These are phyloP conservation scores for Nicotiana obtusifolia DNA, from an alignment of 257 asterid species.

Conservation along the genomic window DNA sequence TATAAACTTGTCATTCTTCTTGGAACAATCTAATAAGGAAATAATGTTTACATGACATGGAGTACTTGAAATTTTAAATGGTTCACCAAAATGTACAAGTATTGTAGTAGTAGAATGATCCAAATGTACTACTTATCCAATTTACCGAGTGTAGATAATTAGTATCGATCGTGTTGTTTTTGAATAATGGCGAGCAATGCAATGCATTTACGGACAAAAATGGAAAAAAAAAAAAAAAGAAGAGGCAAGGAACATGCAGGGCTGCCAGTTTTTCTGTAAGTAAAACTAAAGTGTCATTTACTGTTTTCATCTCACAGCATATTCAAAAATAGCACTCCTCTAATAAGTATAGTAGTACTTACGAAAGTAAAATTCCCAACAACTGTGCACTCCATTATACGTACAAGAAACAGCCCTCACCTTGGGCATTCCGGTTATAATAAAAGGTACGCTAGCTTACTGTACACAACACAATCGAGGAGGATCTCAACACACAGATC, in stretches of 20 bases:
- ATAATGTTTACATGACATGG: too few relatives aligned
- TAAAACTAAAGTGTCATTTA: neutral
- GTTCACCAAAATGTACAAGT: too few relatives aligned
- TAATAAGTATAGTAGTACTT: neutral
- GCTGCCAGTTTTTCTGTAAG: neutral
- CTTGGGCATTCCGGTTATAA: neutral
- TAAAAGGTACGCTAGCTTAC: neutral
- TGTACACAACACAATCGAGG: conserved; percentile 8
- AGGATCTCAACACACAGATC: neutral
- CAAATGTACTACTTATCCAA: neutral
- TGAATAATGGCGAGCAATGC: too few relatives aligned
- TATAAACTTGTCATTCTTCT: too few relatives aligned
- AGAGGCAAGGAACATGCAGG: neutral
- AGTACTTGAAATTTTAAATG: too few relatives aligned
- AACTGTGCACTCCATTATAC: neutral
- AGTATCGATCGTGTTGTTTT: too few relatives aligned
- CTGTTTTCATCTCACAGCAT: neutral
- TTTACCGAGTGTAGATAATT: too few relatives aligned
- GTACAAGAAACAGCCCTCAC: neutral
- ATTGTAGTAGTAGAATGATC: too few relatives aligned
- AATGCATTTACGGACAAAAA: too few relatives aligned
- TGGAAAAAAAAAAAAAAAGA: too few relatives aligned
- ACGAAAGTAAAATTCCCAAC: neutral
- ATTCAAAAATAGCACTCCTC: neutral
- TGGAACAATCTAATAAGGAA: too few relatives aligned